These are phyloP conservation scores for Ceratocystis ficicola DNA, from an alignment of 2,329 filamentous ascomycete genomes.

Conservation along the genomic window DNA sequence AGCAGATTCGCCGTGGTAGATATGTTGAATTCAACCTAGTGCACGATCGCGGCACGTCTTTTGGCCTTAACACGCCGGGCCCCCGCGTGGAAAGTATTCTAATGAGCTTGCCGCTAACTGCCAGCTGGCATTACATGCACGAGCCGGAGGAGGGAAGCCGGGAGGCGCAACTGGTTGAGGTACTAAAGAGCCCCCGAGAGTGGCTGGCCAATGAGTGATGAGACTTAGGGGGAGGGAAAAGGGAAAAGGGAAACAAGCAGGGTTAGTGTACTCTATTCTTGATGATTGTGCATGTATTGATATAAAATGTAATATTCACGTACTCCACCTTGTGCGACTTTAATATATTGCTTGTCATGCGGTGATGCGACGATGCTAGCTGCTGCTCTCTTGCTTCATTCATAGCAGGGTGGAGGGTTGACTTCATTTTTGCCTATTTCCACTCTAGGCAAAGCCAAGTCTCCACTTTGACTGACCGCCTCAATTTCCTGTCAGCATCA, in stretches of 20 bases:
- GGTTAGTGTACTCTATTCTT: neutral
- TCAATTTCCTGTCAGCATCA: neutral
- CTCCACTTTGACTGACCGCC: neutral
- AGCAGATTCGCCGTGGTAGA: slow-evolving; percentile 82
- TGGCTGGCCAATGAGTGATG: slow-evolving; percentile 43
- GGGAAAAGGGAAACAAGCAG: neutral
- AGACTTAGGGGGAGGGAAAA: neutral
- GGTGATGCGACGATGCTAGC: neutral
- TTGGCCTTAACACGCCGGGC: slow-evolving; percentile 85
- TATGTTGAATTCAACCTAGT: slow-evolving; percentile 99
- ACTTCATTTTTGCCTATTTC: neutral
- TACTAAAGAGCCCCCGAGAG: slow-evolving; percentile 51
- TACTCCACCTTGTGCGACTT: neutral
- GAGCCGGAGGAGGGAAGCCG: slow-evolving; percentile 59
- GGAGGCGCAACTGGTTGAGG: slow-evolving; percentile 71
- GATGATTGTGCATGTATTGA: neutral
- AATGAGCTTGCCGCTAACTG: slow-evolving; percentile 90
- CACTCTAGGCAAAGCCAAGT: neutral
- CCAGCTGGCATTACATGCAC: slow-evolving; percentile 94
- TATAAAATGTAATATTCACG: neutral
- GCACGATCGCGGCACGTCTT: slow-evolving; percentile 87
- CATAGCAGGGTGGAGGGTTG: neutral
- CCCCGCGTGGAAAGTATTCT: slow-evolving; percentile 90
- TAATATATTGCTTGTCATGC: neutral
- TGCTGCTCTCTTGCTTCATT: too few species aligned